These are phyloP conservation scores for Dothideomycetes sp. DNA, from an alignment of 2,329 filamentous ascomycete genomes.

Conservation along the genomic window DNA sequence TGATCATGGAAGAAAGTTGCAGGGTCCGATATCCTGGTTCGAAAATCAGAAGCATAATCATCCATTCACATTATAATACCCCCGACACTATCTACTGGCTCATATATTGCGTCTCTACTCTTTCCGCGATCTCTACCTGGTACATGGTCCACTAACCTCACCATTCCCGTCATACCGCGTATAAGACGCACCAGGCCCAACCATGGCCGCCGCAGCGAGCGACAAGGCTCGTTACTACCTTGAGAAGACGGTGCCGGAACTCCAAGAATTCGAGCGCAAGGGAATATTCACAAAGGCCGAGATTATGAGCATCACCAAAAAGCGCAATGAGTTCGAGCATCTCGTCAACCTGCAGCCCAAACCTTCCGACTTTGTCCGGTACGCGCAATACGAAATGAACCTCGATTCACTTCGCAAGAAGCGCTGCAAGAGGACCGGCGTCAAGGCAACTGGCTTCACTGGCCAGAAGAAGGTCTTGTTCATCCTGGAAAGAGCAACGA, in stretches of 20 bases:
- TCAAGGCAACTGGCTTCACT: conserved; percentile 54
- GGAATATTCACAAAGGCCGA: conserved; percentile 86
- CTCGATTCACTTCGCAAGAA: conserved; percentile 67
- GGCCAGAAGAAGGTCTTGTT: conserved; percentile 78
- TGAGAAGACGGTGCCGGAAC: conserved; percentile 81
- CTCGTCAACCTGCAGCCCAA: conserved; percentile 64
- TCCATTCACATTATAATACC: no score
- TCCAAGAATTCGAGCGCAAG: conserved; percentile 86
- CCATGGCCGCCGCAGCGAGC: conserved; percentile 51
- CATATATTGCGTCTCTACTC: no score
- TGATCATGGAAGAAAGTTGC: no score
- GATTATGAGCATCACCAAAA: conserved; percentile 77
- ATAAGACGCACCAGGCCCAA: background rate
- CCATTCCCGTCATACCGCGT: background rate
- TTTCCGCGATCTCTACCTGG: background rate
- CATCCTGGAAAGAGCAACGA: conserved; percentile 76
- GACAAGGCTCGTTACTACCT: conserved; percentile 95
- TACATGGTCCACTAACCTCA: background rate
- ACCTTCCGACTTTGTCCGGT: conserved; percentile 70
- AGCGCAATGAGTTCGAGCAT: conserved; percentile 89
- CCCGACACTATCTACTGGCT: no score
- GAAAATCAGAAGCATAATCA: no score
- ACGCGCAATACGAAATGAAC: conserved; percentile 62
- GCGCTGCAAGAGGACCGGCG: conserved; percentile 67
- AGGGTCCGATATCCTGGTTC: no score